Evolutionary conservation across 352 stramenopile genomes (phyloP).

Genomic region (Phytophthora boehmeriae): DNA sequence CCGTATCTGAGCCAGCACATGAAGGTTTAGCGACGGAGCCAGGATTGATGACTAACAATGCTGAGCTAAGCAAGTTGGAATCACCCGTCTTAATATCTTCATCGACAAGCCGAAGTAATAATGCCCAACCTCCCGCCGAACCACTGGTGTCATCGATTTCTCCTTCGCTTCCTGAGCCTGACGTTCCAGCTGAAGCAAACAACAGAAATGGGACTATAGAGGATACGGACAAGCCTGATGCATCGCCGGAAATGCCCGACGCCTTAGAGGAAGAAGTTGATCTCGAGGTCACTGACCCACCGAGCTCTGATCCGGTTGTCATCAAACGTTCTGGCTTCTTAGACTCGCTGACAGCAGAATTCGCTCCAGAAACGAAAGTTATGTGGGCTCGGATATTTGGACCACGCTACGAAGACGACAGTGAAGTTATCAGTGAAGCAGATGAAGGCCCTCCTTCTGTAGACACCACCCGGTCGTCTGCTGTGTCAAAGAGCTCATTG

Average conservation of each 20-base stretch:
- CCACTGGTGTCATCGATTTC: background rate
- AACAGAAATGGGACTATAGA: background rate
- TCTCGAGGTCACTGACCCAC: background rate
- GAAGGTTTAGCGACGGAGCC: background rate
- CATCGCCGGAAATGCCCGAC: background rate
- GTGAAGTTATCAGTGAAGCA: background rate
- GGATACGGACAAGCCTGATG: background rate
- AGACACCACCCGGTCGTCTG: slow-evolving; percentile 1
- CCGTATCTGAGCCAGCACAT: background rate
- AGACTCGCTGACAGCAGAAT: slow-evolving; percentile 36
- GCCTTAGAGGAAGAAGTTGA: slow-evolving; percentile 1
- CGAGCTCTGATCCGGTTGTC: slow-evolving; percentile 2
- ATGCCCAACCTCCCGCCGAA: background rate
- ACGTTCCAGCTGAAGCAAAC: background rate
- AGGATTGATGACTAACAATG: background rate
- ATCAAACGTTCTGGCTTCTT: slow-evolving; percentile 26
- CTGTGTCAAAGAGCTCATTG: slow-evolving; percentile 30
- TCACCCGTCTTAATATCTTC: background rate
- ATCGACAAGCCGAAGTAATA: background rate
- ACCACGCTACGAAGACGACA: slow-evolving; percentile 53
- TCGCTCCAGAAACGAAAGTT: slow-evolving; percentile 42
- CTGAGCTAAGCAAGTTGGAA: background rate
- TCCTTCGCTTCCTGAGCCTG: background rate
- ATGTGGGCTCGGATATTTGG: slow-evolving; percentile 67
- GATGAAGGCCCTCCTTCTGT: background rate